Base-by-base conservation (phyloP, 108 stramenopile species). In the Licmophora abbreviata region DNA sequence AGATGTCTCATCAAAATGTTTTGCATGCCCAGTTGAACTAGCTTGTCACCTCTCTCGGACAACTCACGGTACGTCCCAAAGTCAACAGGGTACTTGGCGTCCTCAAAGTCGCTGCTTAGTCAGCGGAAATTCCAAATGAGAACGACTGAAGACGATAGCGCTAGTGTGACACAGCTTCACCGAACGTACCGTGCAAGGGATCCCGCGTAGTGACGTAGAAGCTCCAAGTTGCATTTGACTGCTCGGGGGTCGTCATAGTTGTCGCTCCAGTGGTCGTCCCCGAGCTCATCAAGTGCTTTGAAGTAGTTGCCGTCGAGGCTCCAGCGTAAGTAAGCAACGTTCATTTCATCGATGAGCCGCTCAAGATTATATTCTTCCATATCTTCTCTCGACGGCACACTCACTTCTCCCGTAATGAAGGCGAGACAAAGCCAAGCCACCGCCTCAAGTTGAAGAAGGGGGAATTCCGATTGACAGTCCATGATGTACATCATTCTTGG, bases 371-470 rank as follows among this genome's bases (percentile, higher is more conserved):
- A 25, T 29, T 58, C 32, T 48, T 18, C n/a, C 45, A 58, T 48
- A 5, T 44, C 55, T n/a, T 56, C 43, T 28, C 22, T 27, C 3
- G 45, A 15, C 4, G 57, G 57, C 9, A 58, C n/a, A 5, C 5
- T 10, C 4, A 22, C 4, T 9, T 58, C 57, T 14, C 57, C 57
- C 9, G 57, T 58, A 9, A 48, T 33, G n/a, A 38, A 33, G 8
- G 57, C 57, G n/a, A 58, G 47, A n/a, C 44, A 28, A 37, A 42
- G 21, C 62, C 62, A 63, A 11, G 62, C 54, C 11, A 10, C 24
- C 18, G 51, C 55, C 18, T 63, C 62, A n/a, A 63, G 24, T 0
- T 54, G 35, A 26, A 63, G 20, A 14, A 63, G 21, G 1, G 62
- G 49, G 25, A 22, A 31, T 2, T 59, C 59, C 10, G 30, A 29